phyloP scores from a whole-genome alignment of 305 asterid genomes.

The Solanum hybrid region DNA sequence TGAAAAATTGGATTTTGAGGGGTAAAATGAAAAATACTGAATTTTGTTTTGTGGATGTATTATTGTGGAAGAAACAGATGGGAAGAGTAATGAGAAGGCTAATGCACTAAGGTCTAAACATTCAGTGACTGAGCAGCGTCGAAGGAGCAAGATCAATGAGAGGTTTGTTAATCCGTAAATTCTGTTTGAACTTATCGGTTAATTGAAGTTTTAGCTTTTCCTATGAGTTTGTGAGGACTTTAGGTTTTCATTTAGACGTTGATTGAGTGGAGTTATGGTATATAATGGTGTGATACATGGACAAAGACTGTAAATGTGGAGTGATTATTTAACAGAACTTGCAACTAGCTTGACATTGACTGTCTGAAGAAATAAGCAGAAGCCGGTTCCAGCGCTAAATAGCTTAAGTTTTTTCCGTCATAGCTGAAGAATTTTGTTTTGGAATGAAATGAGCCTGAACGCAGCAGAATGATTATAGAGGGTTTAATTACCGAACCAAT shows the following conservation, averaged over 20 bases:
- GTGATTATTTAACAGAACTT: neutral
- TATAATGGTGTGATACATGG: neutral
- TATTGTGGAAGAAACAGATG: constrained; percentile 47
- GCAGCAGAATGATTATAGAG: neutral
- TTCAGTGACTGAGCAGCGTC: constrained; percentile 88
- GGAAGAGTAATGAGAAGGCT: constrained; percentile 71
- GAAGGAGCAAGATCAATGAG: constrained; percentile 95
- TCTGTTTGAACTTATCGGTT: neutral
- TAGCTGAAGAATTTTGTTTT: neutral
- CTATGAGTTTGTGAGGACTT: neutral
- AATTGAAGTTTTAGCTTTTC: neutral
- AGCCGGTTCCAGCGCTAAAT: neutral
- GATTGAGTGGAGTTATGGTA: neutral
- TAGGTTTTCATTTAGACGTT: neutral
- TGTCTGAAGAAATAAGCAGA: neutral
- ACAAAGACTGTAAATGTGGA: neutral
- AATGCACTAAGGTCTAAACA: constrained; percentile 79
- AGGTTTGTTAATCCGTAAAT: constrained; percentile 29
- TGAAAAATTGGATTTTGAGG: neutral
- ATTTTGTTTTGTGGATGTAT: neutral
- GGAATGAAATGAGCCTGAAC: neutral
- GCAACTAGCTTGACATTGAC: neutral
- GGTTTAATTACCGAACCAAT: neutral
- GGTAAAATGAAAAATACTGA: neutral
- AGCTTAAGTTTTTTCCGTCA: neutral